A percentile compares a stretch with the other conserved stretches of the same genome.
These are phyloP conservation scores for Russula sp. DNA, from an alignment of 768 basidiomycete genomes.

Conservation along the genomic window DNA sequence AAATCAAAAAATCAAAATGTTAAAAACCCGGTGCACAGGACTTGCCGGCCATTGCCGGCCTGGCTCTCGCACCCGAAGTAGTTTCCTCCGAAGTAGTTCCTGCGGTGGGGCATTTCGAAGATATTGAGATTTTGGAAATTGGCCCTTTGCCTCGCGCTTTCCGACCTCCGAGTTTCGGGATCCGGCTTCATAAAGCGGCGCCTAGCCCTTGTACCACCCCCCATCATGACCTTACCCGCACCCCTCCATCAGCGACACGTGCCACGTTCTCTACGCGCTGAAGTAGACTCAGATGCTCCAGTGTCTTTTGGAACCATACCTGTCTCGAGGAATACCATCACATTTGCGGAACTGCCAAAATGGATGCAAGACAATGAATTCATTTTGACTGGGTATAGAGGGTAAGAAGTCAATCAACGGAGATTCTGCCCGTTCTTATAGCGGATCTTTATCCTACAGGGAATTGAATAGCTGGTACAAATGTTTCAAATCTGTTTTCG, in stretches of 20 bases:
- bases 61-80: too few species aligned
- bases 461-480: constrained; percentile 59
- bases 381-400: constrained; percentile 65
- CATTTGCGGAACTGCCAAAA: constrained; percentile 58
- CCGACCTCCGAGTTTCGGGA: too few species aligned
- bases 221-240: constrained; percentile 9
- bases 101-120: too few species aligned
- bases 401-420: constrained; percentile 40
- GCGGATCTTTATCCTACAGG: constrained; percentile 37
- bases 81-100: too few species aligned
- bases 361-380: constrained; percentile 77
- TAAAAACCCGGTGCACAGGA: too few species aligned
- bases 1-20: too few species aligned
- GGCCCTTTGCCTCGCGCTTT: too few species aligned
- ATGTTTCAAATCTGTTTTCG: constrained; percentile 60
- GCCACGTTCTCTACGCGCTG: background rate
- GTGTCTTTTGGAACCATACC: background rate
- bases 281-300: background rate
- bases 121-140: too few species aligned
- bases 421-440: background rate
- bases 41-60: too few species aligned
- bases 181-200: too few species aligned
- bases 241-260: constrained; percentile 15
- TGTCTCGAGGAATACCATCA: constrained; percentile 35
- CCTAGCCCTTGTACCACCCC: too few species aligned